Evolutionary conservation across 768 basidiomycete species (phyloP).

Genomic region (Tricholomella constricta): DNA sequence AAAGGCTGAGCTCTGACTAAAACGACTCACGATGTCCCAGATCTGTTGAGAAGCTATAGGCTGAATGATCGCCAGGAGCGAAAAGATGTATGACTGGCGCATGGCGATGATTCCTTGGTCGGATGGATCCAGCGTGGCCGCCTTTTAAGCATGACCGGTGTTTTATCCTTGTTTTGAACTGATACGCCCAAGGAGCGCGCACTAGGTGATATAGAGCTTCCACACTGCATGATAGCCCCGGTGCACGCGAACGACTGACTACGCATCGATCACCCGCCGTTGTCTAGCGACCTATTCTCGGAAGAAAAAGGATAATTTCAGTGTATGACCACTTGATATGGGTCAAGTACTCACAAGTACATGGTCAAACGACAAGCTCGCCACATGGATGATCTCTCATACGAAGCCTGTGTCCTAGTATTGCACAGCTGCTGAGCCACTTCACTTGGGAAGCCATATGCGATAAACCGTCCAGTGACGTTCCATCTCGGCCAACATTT

Average conservation of each 20-base stretch:
- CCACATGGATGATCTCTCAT: background rate
- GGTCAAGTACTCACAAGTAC: background rate
- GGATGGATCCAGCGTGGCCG: background rate
- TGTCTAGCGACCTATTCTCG: background rate
- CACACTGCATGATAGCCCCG: background rate
- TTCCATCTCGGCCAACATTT: background rate
- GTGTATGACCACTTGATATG: background rate
- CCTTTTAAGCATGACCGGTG: slow-evolving; percentile 9
- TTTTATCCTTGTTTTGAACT: background rate
- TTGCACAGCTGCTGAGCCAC: background rate
- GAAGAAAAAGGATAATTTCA: background rate
- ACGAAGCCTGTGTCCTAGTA: background rate
- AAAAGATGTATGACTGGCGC: slow-evolving; percentile 5
- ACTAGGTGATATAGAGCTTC: background rate
- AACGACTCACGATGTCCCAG: slow-evolving; percentile 20
- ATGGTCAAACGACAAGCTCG: slow-evolving; percentile 1
- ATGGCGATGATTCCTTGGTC: background rate
- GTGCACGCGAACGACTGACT: background rate
- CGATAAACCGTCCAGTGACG: background rate
- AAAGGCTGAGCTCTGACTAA: background rate
- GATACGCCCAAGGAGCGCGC: background rate
- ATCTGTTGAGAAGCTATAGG: slow-evolving; percentile 22
- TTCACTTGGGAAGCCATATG: background rate
- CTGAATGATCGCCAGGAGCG: slow-evolving; percentile 2
- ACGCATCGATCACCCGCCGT: background rate